Base-by-base conservation (phyloP, 176 grass and related monocot genomes). In the Echinochloa phyllopogon region DNA sequence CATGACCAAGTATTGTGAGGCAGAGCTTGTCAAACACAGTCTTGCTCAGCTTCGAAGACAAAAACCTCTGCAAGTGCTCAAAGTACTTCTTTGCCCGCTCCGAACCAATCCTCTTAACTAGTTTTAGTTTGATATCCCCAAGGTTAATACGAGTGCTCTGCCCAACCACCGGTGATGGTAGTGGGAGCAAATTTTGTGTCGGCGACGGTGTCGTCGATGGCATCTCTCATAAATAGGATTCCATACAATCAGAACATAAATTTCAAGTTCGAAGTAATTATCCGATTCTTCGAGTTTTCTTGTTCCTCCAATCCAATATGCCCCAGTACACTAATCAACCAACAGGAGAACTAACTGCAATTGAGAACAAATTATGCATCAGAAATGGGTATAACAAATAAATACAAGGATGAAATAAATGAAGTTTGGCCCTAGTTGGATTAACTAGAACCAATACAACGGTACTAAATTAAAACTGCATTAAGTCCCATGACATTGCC, bases 81-180 rank as follows among this genome's bases (percentile, higher is more conserved):
- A 94, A 94, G 29, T 94, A 94, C 43, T 25, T 79, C 71, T 73
- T 88, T 21, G 89, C 60, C 27, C 75, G 83, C 47, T 94, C 92
- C 10, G 89, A 80, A 18, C 92, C 92, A 23, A 94, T 76, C 69
- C 65, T 82, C 69, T 90, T 89, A 21, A 76, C 66, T 41, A 94
- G 88, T 76, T 80, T 75, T 36, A 75, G 77, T 64, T 91, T 94
- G 86, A 94, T 71, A 38, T 89, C 89, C 63, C 38, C 17, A 20
- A 94, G 92, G 74, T 89, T 87, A 78, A 91, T 78, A 85, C 83
- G 74, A 72, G 74, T 51, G 29, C 61, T 68, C 85, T 90, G 92
- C 75, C 74, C 80, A 65, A 43, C 76, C 49, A 64, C 75, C 17
- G 49, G 58, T 80, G 76, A 68, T 15, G 87, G 79, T 14, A 84